Evolutionary conservation across 108 stramenopile genomes (phyloP).

Genomic region (Nannochloropsis oceanica): DNA sequence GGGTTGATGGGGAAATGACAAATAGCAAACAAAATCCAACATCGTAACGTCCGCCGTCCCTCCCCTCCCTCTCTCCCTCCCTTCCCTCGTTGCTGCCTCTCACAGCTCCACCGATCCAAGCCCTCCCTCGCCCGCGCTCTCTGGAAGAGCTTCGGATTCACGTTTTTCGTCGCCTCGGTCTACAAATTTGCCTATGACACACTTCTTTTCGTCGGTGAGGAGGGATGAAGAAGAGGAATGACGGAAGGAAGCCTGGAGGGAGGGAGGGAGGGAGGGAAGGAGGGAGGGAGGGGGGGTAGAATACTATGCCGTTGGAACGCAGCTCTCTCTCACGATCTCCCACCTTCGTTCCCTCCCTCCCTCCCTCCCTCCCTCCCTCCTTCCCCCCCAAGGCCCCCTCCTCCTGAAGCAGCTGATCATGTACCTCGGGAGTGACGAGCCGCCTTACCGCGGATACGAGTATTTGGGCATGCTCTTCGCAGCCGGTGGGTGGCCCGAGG

Average conservation of each 20-base stretch:
- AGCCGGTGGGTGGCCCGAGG: conserved; percentile 15
- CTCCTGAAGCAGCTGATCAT: background rate
- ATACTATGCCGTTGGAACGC: background rate
- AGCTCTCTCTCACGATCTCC: too few relatives aligned
- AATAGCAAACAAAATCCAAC: background rate
- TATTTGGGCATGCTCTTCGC: conserved; percentile 44
- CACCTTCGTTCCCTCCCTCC: too few relatives aligned
- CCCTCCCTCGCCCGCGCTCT: conserved; percentile 26
- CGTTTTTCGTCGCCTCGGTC: conserved; percentile 48
- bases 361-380: conserved; percentile 39
- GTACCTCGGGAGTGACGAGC: background rate
- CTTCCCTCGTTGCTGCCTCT: background rate
- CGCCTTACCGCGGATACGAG: background rate
- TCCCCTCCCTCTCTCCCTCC: background rate
- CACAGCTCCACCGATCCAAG: conserved; percentile 37
- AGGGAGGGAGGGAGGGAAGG: background rate
- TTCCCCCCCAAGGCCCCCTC: conserved; percentile 40
- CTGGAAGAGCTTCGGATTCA: conserved; percentile 50
- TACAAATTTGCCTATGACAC: conserved; percentile 68
- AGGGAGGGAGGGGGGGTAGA: background rate
- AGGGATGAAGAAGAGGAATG: background rate
- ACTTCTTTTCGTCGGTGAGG: conserved; percentile 65
- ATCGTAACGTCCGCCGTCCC: background rate
- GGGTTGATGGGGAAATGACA: background rate
- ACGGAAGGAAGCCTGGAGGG: conserved; percentile 43